Evolutionary conservation across 805 yeast genomes (phyloP), one percentile per base, ranked within the genome.

Genomic region (Candida alai): DNA sequence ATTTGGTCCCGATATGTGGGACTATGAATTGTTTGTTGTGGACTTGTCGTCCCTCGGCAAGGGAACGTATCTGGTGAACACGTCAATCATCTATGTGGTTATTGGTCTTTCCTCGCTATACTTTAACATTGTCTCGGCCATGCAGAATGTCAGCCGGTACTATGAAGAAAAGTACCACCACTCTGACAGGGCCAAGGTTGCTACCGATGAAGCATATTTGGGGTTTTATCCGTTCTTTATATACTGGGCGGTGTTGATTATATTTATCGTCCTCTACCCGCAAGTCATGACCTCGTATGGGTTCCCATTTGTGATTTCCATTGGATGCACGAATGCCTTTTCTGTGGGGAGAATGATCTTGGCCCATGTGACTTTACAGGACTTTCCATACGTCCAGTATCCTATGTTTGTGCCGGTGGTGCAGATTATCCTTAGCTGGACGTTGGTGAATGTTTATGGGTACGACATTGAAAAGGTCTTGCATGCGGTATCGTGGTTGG

Each of bases 331-430:
- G 1, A 61, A 83, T 45, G 96, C 97, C 1, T 82, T 84, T 50
- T 68, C 77, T 3, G 97, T 90, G n/a, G 97, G 97, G 4, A 76
- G 93, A 53, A 86, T 89, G 42, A 89, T 89, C 49, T 68, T 82
- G 37, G 89, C 86, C 2, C 97, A 89, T 56, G 74, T 90, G 45
- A 85, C 96, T 1, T 62, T 73, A 32, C 95, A 84, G 56, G 60
- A 65, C 10, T 88, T 84, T 68, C 97, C 97, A 30, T 60, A 67
- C 53, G 48, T 73, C 43, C 84, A 86, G 32, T 68, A 84, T 19
- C 84, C 95, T 28, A 76, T 78, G 67, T 68, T 76, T 23, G 67
- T 86, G 39, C 84, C 96, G 47, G 4, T 65, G 17, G 42, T 59
- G 15, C 79, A 87, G 62, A 43, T 70, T 32, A 24, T 61, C 3